Evolutionary conservation across 768 basidiomycete genomes (phyloP), one percentile per base, ranked within the genome.

Genomic region (Suillus ampliporus): DNA sequence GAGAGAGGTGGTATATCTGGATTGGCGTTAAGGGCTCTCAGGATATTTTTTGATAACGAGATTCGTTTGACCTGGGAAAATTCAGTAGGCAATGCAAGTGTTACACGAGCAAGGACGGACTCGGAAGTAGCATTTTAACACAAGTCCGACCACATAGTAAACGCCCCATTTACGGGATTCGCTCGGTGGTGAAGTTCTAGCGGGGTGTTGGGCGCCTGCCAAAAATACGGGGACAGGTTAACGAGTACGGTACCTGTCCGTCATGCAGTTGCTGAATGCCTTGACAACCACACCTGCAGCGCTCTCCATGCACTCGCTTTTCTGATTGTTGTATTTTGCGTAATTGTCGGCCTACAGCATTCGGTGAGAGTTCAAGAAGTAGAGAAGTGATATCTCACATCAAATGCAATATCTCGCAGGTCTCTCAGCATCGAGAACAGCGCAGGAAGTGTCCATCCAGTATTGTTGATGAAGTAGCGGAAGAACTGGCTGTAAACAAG

Each of bases 61-160:
- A 97, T 96, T 61, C 91, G 85, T 76, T 93, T 92, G 56, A 98
- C 87, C 96, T 97, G 69, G 14, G 2, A 38, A 17, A 3, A 21
- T 37, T 31, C 57, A 58, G 41, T 56, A 26, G 59, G 61, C 46
- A 58, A 58, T 41, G 14, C 43, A 28, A 57, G 59, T 15, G 15
- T 37, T 52, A n/a, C 19, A 14, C 4, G 56, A 37, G 13, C 56
- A 28, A 44, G 38, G 34, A 82, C 90, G 74, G 76, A 88, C 96
- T 68, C 89, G 88, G 83, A 99, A 98, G 78, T 99, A 99, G 53
- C 88, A 91, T 75, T 99, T 99, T 75, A 99, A 79, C 60, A 95
- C 89, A 56, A 97, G 80, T 17, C 90, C 91, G 1, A 96, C 95
- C 15, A 97, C 86, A 69, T 95, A 93, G 78, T 99, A 99, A 2